Base-by-base conservation (phyloP, 371 early-diverging fungal genomes). In the Dinochytrium kinnereticum region DNA sequence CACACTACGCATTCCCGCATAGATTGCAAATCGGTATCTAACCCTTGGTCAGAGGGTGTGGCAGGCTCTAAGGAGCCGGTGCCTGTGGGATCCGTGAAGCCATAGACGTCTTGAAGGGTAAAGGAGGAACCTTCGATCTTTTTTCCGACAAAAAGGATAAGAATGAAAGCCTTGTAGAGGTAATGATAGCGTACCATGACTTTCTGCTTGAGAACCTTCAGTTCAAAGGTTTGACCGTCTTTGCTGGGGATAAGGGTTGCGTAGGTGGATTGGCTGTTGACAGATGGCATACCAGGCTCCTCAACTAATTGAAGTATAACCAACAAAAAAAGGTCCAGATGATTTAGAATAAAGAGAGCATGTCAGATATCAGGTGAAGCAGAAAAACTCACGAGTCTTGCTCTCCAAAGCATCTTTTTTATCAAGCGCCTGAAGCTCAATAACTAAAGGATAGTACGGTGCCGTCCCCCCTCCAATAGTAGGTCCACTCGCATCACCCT, bases 1-100 rank as follows among this genome's bases (percentile, higher is more conserved):
- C 82, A 81, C 3, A 81, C 74, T 10, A 79, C 82, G 59, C 82
- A 81, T 34, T 81, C 82, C 10, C 72, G 69, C 76, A 70, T 68
- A 30, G 78, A 69, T 28, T 70, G 74, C 28, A 68, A 36, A 1
- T 77, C 74, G n/a, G 44, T 19, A 44, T 44, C 44, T 44, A 44
- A 19, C 44, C 13, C 44, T n/a, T n/a, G n/a, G n/a, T n/a, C 13
- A 44, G 69, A 28, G 0, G 34, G 21, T 5, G 59, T 34, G 49
- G 31, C 31, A 7, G 66, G 65, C 26, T 69, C 66, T 15, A 50
- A 44, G 61, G 69, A 30, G 13, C 64, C 70, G 7, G 73, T 75
- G 17, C 70, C 70, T 15, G 75, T 75, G 7, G 74, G 64, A 36
- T 80, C 81, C 7, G 76, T 70, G 61, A 76, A 78, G 13, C 81